Evolutionary conservation across 2,329 filamentous ascomycete species (phyloP), one percentile per base, ranked within the genome.

Genomic region (Phaeomoniella chlamydospora): DNA sequence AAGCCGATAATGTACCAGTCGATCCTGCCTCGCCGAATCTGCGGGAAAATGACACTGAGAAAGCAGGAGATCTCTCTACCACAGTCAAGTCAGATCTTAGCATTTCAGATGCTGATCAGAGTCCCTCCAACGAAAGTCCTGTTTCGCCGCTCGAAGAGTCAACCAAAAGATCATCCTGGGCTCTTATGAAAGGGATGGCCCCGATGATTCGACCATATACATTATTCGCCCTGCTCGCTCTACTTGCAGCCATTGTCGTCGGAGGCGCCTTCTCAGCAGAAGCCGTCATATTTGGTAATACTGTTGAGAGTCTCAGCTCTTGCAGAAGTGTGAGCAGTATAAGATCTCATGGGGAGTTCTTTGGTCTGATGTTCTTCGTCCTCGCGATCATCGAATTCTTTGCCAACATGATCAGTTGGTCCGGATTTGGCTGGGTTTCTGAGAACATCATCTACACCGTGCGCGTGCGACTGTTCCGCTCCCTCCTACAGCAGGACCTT

Each of bases 301-400:
- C 70, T 1, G 56, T 70, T 26, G 46, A n/a, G n/a, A n/a, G n/a
- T n/a, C n/a, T 58, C 31, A 62, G 64, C 2, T 73, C 72, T 40
- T 56, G 58, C 29, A 52, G 61, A 22, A 54, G 50, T 11, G 55
- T 59, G 1, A 35, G 49, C 5, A 49, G 55, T 41, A 57, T 61
- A 3, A 50, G 56, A 14, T 40, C 57, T 2, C 49, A 58, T 35
- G 63, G 59, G 6, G 57, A 71, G 43, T 70, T 71, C 45, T 71
- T 61, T 50, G 56, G 65, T 0, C 54, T 72, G 10, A 72, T 72
- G 65, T 70, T 72, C 47, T 69, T 72, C 45, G 49, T 72, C 5
- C 57, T 72, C 4, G 67, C 68, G 1, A 42, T 72, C 5, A 62
- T 52, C 2, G 62, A 66, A 18, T 50, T 58, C 0, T 30, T 58